Conservation (phyloP, 2,329 filamentous ascomycete genomes). For the Apiospora aurea region DNA sequence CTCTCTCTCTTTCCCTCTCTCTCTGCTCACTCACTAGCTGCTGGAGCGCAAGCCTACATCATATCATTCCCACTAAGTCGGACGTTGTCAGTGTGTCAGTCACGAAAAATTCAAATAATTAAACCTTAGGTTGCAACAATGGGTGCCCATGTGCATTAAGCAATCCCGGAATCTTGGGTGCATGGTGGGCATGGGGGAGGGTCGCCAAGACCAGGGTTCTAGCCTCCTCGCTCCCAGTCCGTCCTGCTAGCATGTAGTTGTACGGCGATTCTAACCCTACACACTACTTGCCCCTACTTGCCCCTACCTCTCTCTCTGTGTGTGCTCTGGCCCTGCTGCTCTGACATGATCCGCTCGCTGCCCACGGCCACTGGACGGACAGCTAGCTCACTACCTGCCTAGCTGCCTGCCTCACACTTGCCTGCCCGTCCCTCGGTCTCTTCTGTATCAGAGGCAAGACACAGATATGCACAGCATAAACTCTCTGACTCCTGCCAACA, state of each 20-base stretch:
- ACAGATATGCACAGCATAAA: neutral
- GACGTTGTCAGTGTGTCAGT: slow-evolving; percentile 17
- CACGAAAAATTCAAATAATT: neutral
- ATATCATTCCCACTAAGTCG: slow-evolving; percentile 15
- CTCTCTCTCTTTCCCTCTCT: neutral
- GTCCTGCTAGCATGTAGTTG: slow-evolving; percentile 6
- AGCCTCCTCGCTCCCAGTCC: slow-evolving; percentile 34
- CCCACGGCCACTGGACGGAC: neutral
- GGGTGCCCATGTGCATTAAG: slow-evolving; percentile 27
- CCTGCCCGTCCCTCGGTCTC: neutral
- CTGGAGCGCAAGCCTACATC: slow-evolving; percentile 9
- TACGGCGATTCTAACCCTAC: neutral
- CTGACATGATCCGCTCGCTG: slow-evolving; percentile 13
- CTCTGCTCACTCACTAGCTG: slow-evolving; percentile 9
- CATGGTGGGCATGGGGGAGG: slow-evolving; percentile 37
- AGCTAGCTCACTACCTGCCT: neutral
- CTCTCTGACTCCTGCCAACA: slow-evolving; percentile 12
- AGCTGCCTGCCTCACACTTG: neutral
- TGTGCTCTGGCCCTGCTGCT: neutral
- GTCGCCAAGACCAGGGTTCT: slow-evolving; percentile 41
- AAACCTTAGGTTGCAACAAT: slow-evolving; percentile 7
- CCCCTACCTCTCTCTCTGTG: neutral
- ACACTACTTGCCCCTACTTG: neutral
- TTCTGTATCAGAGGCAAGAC: neutral
- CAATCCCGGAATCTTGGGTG: slow-evolving; percentile 44